A percentile compares a stretch with the other conserved stretches of the same genome.
These are phyloP conservation scores for Microcera coccophila DNA, from an alignment of 2,329 filamentous ascomycete species.

Conservation along the genomic window DNA sequence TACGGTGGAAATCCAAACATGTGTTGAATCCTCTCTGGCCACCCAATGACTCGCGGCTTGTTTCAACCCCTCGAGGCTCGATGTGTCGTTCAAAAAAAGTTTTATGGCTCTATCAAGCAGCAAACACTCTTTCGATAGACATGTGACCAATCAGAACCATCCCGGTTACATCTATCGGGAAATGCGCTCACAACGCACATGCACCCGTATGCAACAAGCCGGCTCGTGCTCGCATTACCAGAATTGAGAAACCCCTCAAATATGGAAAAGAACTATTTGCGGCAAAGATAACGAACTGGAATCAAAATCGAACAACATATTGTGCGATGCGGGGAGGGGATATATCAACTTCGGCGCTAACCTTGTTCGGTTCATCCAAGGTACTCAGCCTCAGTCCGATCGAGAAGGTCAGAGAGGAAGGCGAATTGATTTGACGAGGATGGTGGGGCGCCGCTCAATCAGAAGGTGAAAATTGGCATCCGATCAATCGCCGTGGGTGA, in stretches of 20 bases:
- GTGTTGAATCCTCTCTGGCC: not conserved
- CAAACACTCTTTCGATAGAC: not conserved
- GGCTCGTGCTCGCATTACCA: too few species aligned
- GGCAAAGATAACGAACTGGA: not conserved
- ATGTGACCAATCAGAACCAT: constrained; percentile 7
- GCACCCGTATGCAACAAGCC: not conserved
- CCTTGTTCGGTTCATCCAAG: constrained; percentile 9
- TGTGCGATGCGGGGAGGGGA: not conserved
- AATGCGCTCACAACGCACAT: not conserved
- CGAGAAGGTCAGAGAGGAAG: not conserved
- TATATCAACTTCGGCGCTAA: constrained; percentile 2
- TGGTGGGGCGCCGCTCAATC: not conserved
- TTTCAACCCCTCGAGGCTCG: not conserved
- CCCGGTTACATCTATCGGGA: not conserved
- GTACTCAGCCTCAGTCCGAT: constrained; percentile 22
- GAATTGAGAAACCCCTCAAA: too few species aligned
- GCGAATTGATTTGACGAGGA: constrained; percentile 1
- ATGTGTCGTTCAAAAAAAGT: constrained; percentile 13
- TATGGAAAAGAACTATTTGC: too few species aligned
- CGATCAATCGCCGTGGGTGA: not conserved
- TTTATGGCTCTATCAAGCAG: not conserved
- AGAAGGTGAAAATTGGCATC: constrained; percentile 2
- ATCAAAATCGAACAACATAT: not conserved
- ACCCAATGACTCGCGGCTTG: not conserved
- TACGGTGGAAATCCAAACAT: not conserved